Evolutionary conservation across 306 rosid species (phyloP).

Genomic region (Luffa aegyptiaca): DNA sequence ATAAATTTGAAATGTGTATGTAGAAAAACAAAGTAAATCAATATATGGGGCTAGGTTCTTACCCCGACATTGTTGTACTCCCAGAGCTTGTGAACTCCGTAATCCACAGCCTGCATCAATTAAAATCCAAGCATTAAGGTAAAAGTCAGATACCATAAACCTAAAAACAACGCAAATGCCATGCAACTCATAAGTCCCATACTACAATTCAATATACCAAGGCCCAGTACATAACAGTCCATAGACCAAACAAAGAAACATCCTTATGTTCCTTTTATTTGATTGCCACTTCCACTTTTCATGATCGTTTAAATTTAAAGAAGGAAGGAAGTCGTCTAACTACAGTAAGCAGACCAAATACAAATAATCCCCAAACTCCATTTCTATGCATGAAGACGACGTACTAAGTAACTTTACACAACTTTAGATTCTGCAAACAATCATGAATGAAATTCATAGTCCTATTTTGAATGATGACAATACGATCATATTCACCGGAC

Average conservation of each 20-base stretch:
- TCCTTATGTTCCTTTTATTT: background rate
- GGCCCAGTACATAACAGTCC: background rate
- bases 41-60: background rate
- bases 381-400: background rate
- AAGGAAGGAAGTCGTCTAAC: background rate
- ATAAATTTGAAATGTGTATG: background rate
- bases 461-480: background rate
- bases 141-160: background rate
- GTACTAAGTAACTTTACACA: background rate
- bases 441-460: background rate
- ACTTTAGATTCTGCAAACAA: background rate
- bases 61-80: slow-evolving; percentile 92
- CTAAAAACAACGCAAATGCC: background rate
- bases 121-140: background rate
- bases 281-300: background rate
- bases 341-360: background rate
- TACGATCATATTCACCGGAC: background rate
- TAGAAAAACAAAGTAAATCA: background rate
- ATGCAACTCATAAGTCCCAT: background rate
- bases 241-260: background rate
- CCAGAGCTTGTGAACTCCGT: slow-evolving; percentile 90
- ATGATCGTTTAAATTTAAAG: background rate
- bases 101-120: slow-evolving; percentile 79
- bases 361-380: background rate
- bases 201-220: background rate